phyloP scores from a whole-genome alignment of 2,329 filamentous ascomycete genomes.

The Herpomyces periplanetae region DNA sequence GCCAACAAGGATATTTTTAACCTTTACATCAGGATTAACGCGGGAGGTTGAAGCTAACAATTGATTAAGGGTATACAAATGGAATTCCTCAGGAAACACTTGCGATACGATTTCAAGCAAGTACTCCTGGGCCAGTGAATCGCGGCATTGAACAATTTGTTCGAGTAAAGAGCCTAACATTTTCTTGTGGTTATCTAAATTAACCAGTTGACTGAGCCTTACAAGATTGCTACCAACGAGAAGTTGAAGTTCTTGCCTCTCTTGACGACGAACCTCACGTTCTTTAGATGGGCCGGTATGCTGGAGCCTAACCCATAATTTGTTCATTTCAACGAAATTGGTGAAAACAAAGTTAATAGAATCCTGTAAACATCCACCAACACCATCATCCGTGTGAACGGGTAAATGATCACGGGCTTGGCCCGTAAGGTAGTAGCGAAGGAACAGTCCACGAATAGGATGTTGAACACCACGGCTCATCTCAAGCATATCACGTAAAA shows the following conservation, averaged over 20 bases:
- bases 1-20: constrained; percentile 90
- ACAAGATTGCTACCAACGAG: constrained; percentile 89
- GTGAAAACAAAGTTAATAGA: constrained; percentile 93
- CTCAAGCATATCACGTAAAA: constrained; percentile 99
- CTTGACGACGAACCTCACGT: constrained; percentile 61
- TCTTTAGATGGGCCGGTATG: constrained; percentile 91
- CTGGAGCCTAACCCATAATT: constrained; percentile 86
- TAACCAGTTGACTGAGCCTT: constrained; percentile 68
- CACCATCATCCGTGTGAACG: constrained; percentile 40
- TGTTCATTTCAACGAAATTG: constrained; percentile 99
- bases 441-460: constrained; percentile 66
- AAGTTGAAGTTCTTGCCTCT: constrained; percentile 73
- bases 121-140: constrained; percentile 89
- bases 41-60: constrained; percentile 70
- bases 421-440: constrained; percentile 80
- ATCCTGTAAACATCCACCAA: constrained; percentile 78
- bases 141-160: constrained; percentile 86
- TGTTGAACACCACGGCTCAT: constrained; percentile 96
- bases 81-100: constrained; percentile 92
- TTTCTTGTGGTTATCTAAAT: constrained; percentile 70
- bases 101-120: constrained; percentile 91
- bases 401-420: constrained; percentile 72
- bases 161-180: constrained; percentile 66
- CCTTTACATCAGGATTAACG: constrained; percentile 77
- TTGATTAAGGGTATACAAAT: constrained; percentile 79